These are phyloP conservation scores for Rhododendron williamsianum DNA, from an alignment of 148 eudicot genomes.

Conservation along the genomic window DNA sequence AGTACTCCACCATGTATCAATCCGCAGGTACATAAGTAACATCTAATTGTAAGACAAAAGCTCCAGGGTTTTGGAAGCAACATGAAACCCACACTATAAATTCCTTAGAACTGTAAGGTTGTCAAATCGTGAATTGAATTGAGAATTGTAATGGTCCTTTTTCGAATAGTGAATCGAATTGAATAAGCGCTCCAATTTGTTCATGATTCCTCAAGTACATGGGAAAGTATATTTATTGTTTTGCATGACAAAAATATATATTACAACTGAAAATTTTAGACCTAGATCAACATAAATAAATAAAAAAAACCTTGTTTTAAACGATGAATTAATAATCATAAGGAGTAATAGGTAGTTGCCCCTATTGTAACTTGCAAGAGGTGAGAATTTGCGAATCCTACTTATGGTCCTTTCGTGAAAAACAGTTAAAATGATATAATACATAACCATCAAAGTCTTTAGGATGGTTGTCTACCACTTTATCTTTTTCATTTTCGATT, in stretches of 20 bases:
- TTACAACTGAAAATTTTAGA: neutral
- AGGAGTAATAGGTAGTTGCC: neutral
- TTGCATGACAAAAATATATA: neutral
- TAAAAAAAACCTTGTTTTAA: too few species aligned
- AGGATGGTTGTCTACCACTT: neutral
- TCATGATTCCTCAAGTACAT: neutral
- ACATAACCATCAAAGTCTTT: neutral
- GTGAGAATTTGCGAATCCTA: neutral
- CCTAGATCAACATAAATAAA: too few species aligned
- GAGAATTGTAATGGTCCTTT: neutral
- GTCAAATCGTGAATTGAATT: neutral
- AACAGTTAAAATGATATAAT: too few species aligned
- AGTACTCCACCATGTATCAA: neutral
- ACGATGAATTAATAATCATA: neutral
- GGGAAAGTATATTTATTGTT: neutral
- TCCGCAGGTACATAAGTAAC: neutral
- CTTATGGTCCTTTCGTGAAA: neutral
- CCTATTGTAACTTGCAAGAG: neutral
- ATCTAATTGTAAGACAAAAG: neutral
- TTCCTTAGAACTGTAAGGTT: neutral
- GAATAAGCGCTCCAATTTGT: neutral
- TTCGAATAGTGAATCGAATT: neutral
- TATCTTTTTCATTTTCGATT: neutral
- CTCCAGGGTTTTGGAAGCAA: neutral
- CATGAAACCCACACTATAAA: neutral